Evolutionary conservation across 805 yeast genomes (phyloP), one percentile per base, ranked within the genome.

Genomic region (Lipomyces orientalis): DNA sequence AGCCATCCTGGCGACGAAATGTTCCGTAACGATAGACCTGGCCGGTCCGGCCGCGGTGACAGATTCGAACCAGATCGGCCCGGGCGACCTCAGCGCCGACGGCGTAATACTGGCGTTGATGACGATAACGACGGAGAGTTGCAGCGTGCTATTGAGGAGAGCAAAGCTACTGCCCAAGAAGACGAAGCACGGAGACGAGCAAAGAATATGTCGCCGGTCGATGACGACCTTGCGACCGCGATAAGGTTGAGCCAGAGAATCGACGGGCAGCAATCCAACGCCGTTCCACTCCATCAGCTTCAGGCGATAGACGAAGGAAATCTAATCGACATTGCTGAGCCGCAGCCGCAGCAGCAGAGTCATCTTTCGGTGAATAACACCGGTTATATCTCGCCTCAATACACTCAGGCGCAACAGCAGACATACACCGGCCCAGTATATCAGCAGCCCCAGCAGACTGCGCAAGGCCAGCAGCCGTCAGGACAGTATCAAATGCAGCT

Each of bases 401-500:
- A 43, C 25, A 37, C 43, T 12, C 16, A 10, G 4, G 39, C 43
- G 6, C 49, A 43, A 3, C 49, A 16, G 49, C 22, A 43, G 49
- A 37, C 5, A 16, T 37, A 91, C 78, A 87, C 90, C n/a, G 97
- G 97, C 62, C 88, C 87, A 25, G 78, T 87, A 6, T 88, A 97
- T 80, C 86, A 95, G 64, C 97, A 98, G 2, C 96, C 97, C 58
- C 98, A 94, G 76, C 94, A 90, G 77, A 94, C 98, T 0, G 86
- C 85, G 72, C 88, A 95, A 1, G 88, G 89, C 86, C n/a, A 93
- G 93, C 76, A 84, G 94, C 74, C 92, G 90, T 79, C 90, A 97
- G 29, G 88, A 90, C 69, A 98, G 98, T 73, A 90, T 95, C 4
- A 97, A 97, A 19, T 19, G 51, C 61, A 37, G 1, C 22, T 12